Evolutionary conservation across 2,329 filamentous ascomycete genomes (phyloP), one percentile per base, ranked within the genome.

Genomic region (Talaromyces sp.): DNA sequence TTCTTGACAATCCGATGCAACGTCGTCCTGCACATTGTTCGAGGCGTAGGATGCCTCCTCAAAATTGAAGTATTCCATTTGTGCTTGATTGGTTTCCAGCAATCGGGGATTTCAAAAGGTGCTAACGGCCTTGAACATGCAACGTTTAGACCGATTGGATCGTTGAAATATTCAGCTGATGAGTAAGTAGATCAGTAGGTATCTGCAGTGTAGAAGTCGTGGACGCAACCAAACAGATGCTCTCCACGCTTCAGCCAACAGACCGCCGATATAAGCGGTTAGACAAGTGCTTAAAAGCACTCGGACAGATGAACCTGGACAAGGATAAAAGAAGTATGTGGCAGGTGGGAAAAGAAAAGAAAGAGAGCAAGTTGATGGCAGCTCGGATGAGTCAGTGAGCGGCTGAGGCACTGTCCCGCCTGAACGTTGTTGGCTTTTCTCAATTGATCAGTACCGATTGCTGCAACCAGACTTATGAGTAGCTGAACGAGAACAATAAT

Each of bases 1-100:
- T 57, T 78, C 76, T 57, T 73, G 70, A 37, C 69, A 69, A 65
- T 76, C 67, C 6, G 76, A 80, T 59, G 73, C 75, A 60, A 74
- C 68, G 65, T 79, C 77, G 60, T 78, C 75, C 21, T 64, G 58
- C 25, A 44, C 54, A 50, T 58, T 64, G 28, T 74, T 69, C 31
- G 75, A 74, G 60, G 70, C 72, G 60, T 72, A 73, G 21, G 78
- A 77, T 37, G 79, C 79, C 62, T 77, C 75, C 64, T 80, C 77
- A 64, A 81, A 80, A 64, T 81, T 73, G 66, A 81, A 81, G 69
- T 79, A 81, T 67, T 80, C 79, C 79, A 81, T 79, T 39, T 25
- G 52, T 25, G 50, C 67, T 12, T 46, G 6, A 35, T 35, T 59
- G 40, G 40, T n/a, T 54, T 35, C 14, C 16, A 35, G 31, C n/a